Percentiles rank a stretch among this genome's conserved stretches.
These are phyloP conservation scores for maize (Zea mays) DNA, from an alignment of 176 grass and related monocot genomes.

Conservation along the genomic window Zm-B73-REFERENCE-NAM-5.0 NC_050103.1:159682001-159682500, in stretches of 20 bases:
- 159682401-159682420: slow-evolving; percentile 21
- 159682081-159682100: not conserved
- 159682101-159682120: not conserved
- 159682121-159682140: not conserved
- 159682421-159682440: not conserved
- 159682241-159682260: not conserved
- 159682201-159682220: slow-evolving; percentile 58
- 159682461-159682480: slow-evolving; percentile 22
- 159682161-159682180: slow-evolving; percentile 89
- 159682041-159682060: slow-evolving; percentile 73
- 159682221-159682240: not conserved
- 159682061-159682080: slow-evolving; percentile 67
- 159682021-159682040: slow-evolving; percentile 88
- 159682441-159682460: not conserved
- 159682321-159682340: slow-evolving; percentile 92
- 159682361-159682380: slow-evolving; percentile 62
- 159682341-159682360: slow-evolving; percentile 99
- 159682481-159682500: slow-evolving; percentile 47
- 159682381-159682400: slow-evolving; percentile 78
- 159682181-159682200: slow-evolving; percentile 91
- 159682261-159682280: not conserved
- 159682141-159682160: not conserved
- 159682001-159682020: slow-evolving; percentile 95
- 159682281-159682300: not conserved
- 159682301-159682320: slow-evolving; percentile 75